A percentile compares a stretch with the other conserved stretches of the same genome.
Evolutionary conservation across 208 protist genomes (phyloP).

Genomic region (Trypanosoma cruzi): DNA sequence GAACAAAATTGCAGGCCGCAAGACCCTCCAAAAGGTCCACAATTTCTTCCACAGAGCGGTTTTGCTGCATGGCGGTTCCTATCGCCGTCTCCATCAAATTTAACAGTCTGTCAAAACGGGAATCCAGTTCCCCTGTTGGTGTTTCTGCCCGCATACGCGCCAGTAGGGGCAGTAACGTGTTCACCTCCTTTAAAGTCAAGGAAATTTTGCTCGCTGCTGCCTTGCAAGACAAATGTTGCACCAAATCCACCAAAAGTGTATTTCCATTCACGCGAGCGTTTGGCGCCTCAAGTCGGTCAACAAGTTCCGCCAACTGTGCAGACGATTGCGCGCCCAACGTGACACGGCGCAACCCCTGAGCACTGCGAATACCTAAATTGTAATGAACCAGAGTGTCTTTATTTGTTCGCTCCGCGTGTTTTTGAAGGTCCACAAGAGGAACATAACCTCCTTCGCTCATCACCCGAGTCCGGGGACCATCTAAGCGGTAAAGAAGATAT

Average conservation of each 20-base stretch:
- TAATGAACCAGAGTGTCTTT: slow-evolving; percentile 66
- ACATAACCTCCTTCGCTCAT: slow-evolving; percentile 76
- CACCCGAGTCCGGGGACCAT: slow-evolving; percentile 46
- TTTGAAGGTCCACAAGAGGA: slow-evolving; percentile 70
- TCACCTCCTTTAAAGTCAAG: slow-evolving; percentile 57
- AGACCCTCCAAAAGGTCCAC: slow-evolving; percentile 65
- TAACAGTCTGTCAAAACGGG: slow-evolving; percentile 50
- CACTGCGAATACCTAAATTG: slow-evolving; percentile 68
- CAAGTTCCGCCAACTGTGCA: slow-evolving; percentile 50
- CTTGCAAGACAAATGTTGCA: slow-evolving; percentile 71
- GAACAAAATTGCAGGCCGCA: slow-evolving; percentile 51
- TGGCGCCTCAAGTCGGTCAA: slow-evolving; percentile 46
- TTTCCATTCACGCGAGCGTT: slow-evolving; percentile 17
- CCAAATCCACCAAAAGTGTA: slow-evolving; percentile 53
- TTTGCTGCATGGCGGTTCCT: slow-evolving; percentile 53
- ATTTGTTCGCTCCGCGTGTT: slow-evolving; percentile 55
- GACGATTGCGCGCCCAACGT: slow-evolving; percentile 44
- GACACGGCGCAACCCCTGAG: slow-evolving; percentile 67
- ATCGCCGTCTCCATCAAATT: slow-evolving; percentile 49
- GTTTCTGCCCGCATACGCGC: slow-evolving; percentile 33
- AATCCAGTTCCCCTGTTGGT: slow-evolving; percentile 3
- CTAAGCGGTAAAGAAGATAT: slow-evolving; percentile 54
- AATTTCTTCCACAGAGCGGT: slow-evolving; percentile 27
- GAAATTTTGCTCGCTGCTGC: slow-evolving; percentile 42
- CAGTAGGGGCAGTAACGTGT: slow-evolving; percentile 62